A percentile compares a stretch with the other conserved stretches of the same genome.
These are phyloP conservation scores for Nelumbo lutea DNA, from an alignment of 164 flowering plant genomes.

Conservation along the genomic window DNA sequence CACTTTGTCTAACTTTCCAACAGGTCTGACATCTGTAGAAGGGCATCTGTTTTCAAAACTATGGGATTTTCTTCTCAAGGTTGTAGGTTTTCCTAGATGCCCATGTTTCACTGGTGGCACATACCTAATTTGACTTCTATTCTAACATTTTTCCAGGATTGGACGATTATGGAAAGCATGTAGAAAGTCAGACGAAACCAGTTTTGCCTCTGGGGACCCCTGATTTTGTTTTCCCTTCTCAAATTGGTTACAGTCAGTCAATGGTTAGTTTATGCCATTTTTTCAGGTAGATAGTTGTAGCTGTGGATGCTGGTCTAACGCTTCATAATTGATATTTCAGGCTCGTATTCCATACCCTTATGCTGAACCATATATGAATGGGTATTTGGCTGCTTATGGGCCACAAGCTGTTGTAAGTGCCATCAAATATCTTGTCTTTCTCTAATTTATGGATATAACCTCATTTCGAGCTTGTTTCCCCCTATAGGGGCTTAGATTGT, in stretches of 20 bases:
- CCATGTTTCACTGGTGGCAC: not conserved
- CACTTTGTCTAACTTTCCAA: no score
- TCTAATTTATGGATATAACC: not conserved
- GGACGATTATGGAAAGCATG: constrained; percentile 27
- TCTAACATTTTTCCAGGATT: constrained; percentile 13
- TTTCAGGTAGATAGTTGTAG: constrained; percentile 1
- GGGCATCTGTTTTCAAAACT: not conserved
- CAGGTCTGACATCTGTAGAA: not conserved
- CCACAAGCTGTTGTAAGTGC: constrained; percentile 53
- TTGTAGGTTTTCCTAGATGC: no score
- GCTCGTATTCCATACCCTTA: constrained; percentile 39
- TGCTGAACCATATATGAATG: constrained; percentile 44
- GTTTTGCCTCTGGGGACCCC: constrained; percentile 32
- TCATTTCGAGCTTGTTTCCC: not conserved
- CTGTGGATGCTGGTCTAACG: constrained; percentile 2
- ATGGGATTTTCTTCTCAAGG: not conserved
- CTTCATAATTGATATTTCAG: constrained; percentile 27
- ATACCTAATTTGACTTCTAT: not conserved
- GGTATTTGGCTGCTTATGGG: constrained; percentile 46
- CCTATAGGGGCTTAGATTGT: not conserved
- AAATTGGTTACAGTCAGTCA: constrained; percentile 34
- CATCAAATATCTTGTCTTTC: not conserved
- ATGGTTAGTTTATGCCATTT: constrained; percentile 32
- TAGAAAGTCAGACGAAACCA: constrained; percentile 35
- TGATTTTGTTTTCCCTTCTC: constrained; percentile 29